A percentile compares a stretch with the other conserved stretches of the same genome.
Evolutionary conservation across 192 early-diverging fungal species (phyloP).

Genomic region (Podochytrium sp.): DNA sequence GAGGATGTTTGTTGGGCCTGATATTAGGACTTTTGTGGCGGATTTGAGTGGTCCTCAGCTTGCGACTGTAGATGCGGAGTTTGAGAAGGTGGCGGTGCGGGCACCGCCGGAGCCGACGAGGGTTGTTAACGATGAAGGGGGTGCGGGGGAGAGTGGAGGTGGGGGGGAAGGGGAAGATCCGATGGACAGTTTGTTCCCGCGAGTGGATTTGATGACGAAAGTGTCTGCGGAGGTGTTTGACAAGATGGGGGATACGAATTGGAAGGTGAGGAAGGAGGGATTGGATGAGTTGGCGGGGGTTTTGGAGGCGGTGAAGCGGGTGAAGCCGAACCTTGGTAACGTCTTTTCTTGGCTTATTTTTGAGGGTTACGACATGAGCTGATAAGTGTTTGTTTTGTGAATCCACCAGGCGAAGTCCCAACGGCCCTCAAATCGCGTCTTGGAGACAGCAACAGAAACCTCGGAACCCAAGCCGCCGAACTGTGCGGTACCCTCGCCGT

Average conservation of each 20-base stretch:
- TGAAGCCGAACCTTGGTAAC: constrained; percentile 74
- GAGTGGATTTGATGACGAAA: constrained; percentile 75
- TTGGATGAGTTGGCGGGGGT: constrained; percentile 81
- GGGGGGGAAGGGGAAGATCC: constrained; percentile 51
- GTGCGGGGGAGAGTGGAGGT: constrained; percentile 41
- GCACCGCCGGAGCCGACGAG: constrained; percentile 70
- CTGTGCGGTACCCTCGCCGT: constrained; percentile 75
- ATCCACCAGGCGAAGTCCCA: constrained; percentile 67
- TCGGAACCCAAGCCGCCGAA: constrained; percentile 81
- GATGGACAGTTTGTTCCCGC: constrained; percentile 84
- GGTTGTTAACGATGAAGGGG: constrained; percentile 18
- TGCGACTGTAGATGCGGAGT: constrained; percentile 88
- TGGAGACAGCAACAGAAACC: constrained; percentile 89
- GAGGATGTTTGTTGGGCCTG: constrained; percentile 82
- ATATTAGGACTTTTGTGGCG: constrained; percentile 79
- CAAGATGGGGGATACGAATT: constrained; percentile 80
- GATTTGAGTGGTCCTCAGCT: constrained; percentile 85
- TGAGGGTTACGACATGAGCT: background rate
- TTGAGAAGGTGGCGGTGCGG: constrained; percentile 79
- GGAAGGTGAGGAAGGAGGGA: constrained; percentile 93
- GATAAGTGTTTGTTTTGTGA: too few relatives aligned
- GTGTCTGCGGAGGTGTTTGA: constrained; percentile 65
- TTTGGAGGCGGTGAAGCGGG: constrained; percentile 74
- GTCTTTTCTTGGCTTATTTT: background rate
- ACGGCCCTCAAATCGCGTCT: constrained; percentile 82